Percentiles rank a stretch among this genome's conserved stretches.
Evolutionary conservation across 805 yeast genomes (phyloP).

Genomic region (Zygosaccharomyces rouxii): DNA sequence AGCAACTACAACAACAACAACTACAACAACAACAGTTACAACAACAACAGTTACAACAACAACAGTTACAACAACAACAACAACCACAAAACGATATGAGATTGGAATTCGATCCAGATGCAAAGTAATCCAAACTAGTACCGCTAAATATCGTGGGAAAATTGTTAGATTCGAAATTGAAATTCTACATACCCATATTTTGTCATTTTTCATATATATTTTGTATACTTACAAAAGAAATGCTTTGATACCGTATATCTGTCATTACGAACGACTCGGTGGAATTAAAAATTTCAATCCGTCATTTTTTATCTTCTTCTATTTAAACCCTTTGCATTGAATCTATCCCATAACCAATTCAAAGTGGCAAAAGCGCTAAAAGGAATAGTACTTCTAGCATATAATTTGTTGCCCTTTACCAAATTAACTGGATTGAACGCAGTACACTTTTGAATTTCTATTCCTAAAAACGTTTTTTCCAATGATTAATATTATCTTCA

Average conservation of each 20-base stretch:
- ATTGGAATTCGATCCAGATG: slow-evolving; percentile 15
- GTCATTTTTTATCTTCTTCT: not conserved
- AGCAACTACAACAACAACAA: too few relatives aligned
- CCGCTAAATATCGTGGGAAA: not conserved
- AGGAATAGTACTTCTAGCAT: not conserved
- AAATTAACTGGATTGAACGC: not conserved
- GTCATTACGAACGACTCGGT: not conserved
- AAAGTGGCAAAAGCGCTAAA: slow-evolving; percentile 7
- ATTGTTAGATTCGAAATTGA: slow-evolving; percentile 18
- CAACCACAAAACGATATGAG: slow-evolving; percentile 20
- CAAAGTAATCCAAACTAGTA: slow-evolving; percentile 14
- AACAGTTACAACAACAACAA: slow-evolving; percentile 14
- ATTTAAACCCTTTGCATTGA: not conserved
- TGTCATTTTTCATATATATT: not conserved
- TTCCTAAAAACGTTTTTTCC: not conserved
- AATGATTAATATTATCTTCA: slow-evolving; percentile 43
- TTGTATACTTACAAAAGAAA: not conserved
- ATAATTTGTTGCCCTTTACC: not conserved
- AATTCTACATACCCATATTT: not conserved
- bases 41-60: too few relatives aligned
- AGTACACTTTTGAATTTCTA: not conserved
- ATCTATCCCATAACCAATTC: not conserved
- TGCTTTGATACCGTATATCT: not conserved
- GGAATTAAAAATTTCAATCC: not conserved
- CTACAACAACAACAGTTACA: too few relatives aligned